Conservation (phyloP, 2,329 filamentous ascomycete genomes). For the Colletotrichum cordylinicola region DNA sequence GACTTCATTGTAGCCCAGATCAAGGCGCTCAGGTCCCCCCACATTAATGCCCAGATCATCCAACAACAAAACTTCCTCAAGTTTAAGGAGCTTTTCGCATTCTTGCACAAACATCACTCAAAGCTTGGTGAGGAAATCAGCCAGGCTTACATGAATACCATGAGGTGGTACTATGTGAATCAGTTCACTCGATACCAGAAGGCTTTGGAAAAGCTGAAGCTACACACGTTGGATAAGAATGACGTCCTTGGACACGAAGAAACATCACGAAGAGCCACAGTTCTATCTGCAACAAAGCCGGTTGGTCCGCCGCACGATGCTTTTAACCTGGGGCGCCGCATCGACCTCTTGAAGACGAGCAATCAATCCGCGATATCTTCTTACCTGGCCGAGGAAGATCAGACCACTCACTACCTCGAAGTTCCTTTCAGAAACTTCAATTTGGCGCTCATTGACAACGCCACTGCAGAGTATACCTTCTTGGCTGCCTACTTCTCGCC, state of each 20-base stretch:
- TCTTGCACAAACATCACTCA: constrained; percentile 82
- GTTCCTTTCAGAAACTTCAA: constrained; percentile 94
- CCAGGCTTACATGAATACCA: constrained; percentile 95
- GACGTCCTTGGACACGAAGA: constrained; percentile 86
- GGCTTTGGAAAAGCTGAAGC: constrained; percentile 81
- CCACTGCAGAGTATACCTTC: constrained; percentile 93
- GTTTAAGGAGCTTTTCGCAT: constrained; percentile 87
- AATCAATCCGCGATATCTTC: constrained; percentile 82
- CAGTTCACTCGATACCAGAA: constrained; percentile 90
- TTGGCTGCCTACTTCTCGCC: constrained; percentile 88
- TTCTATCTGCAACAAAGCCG: constrained; percentile 57
- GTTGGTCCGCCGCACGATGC: constrained; percentile 76
- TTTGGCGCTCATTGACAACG: constrained; percentile 90
- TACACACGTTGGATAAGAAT: constrained; percentile 82
- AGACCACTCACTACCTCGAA: constrained; percentile 85
- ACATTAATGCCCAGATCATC: constrained; percentile 96
- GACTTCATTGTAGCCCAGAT: constrained; percentile 96
- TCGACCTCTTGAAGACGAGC: constrained; percentile 78
- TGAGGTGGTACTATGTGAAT: constrained; percentile 96
- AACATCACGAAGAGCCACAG: constrained; percentile 65
- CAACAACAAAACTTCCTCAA: constrained; percentile 90
- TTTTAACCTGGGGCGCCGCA: constrained; percentile 85
- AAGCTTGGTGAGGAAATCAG: constrained; percentile 88
- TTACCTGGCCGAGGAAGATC: constrained; percentile 90
- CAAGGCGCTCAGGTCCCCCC: constrained; percentile 90